phyloP scores from a whole-genome alignment of 2,329 filamentous ascomycete genomes.

The Phaeosphaeriaceae sp. region DNA sequence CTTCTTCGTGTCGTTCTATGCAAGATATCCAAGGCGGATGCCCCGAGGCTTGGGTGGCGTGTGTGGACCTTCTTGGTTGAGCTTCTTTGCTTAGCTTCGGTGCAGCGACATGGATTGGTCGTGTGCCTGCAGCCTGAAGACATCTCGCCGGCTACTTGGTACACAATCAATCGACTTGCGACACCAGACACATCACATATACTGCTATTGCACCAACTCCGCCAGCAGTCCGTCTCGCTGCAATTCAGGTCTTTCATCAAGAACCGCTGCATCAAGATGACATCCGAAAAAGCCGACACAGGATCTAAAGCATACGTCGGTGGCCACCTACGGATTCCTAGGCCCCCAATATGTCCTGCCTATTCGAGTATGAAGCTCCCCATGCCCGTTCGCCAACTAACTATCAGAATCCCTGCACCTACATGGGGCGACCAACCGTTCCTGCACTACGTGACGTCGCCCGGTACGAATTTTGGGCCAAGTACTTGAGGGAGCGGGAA shows the following conservation, averaged over 20 bases:
- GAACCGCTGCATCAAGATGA: not conserved
- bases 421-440: not conserved
- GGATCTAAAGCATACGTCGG: not conserved
- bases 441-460: constrained; percentile 1
- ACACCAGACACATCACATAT: not conserved
- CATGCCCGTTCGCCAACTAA: constrained; percentile 1
- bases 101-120: constrained; percentile 7
- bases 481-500: constrained; percentile 1
- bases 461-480: not conserved
- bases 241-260: not conserved
- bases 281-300: not conserved
- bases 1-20: not conserved
- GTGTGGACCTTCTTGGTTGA: constrained; percentile 20
- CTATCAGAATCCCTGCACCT: constrained; percentile 17
- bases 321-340: not conserved
- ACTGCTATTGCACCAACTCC: not conserved
- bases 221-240: not conserved
- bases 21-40: constrained; percentile 4
- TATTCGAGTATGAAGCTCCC: constrained; percentile 17
- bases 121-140: constrained; percentile 3
- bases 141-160: not conserved
- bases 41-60: constrained; percentile 14
- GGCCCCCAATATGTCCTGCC: constrained; percentile 15
- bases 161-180: not conserved
- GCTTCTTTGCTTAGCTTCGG: constrained; percentile 23